Evolutionary conservation across 129 eudicot genomes (phyloP), one percentile per base, ranked within the genome.

Genomic region (Smallanthus sonchifolius): DNA sequence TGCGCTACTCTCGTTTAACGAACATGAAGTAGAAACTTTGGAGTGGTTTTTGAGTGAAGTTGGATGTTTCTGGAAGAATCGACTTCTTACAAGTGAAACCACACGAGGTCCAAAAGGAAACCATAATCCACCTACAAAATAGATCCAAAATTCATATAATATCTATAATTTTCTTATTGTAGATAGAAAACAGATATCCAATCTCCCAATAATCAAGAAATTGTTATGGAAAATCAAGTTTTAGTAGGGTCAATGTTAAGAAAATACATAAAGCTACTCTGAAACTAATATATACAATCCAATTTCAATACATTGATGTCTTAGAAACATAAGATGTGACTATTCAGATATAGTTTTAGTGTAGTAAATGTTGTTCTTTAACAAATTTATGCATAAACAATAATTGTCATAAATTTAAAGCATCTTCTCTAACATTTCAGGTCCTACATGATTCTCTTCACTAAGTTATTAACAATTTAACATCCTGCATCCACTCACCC

Each of bases 11-110:
- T 84, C 60, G 61, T 45, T 56, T 24, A 66, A 76, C 42, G 81
- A 84, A 83, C 91, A 92, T 2, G 70, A 85, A 52, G 78, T 35
- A 34, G 83, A 77, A 68, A 28, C 37, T 49, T 55, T 65, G 51
- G 30, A 64, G 64, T 40, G 47, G 32, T 64, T 54, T 43, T 66
- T 64, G 16, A 19, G 24, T 16, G 72, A 78, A 39, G 15, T 71
- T 5, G 66, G 34, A 63, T 62, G 38, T 49, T 63, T 78, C 24
- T 11, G 3, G 38, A 62, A 71, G 34, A 78, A n/a, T 24, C 39
- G 61, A 52, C 40, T 51, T 51, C 40, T 72, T 39, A 40, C 30
- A 28, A 14, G 9, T 17, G 83, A 54, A 14, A 47, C 75, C 14
- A 77, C 63, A 57, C 19, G 72, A 70, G 70, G 44, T 48, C 65